Evolutionary conservation across 2,329 filamentous ascomycete genomes (phyloP).

Genomic region (Botryosphaeria agaves): DNA sequence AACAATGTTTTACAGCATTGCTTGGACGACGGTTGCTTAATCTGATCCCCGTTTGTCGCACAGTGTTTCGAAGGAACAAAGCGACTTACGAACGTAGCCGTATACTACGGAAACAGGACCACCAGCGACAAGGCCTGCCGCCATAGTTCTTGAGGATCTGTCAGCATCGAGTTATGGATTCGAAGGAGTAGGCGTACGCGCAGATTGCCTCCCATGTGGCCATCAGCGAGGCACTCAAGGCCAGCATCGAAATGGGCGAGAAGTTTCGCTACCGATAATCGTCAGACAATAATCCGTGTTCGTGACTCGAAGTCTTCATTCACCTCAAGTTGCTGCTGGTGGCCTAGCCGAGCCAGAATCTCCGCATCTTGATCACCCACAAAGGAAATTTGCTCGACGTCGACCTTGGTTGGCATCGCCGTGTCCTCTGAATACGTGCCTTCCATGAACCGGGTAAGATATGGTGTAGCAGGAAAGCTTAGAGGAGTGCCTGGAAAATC

Average conservation of each 20-base stretch:
- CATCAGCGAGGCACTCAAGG: slow-evolving; percentile 12
- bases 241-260: slow-evolving; percentile 10
- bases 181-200: slow-evolving; percentile 1
- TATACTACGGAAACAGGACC: slow-evolving; percentile 18
- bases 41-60: slow-evolving; percentile 15
- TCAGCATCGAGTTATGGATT: slow-evolving; percentile 1
- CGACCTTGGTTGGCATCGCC: no score
- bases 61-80: slow-evolving; percentile 15
- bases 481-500: no score
- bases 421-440: no score
- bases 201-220: slow-evolving; percentile 11
- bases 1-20: no score
- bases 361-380: no score
- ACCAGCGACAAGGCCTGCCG: slow-evolving; percentile 9
- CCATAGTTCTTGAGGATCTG: slow-evolving; percentile 2
- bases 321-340: no score
- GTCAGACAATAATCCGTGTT: no score
- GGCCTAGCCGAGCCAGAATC: no score
- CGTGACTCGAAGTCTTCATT: no score
- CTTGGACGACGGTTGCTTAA: slow-evolving; percentile 22
- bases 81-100: slow-evolving; percentile 15
- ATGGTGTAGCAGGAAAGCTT: no score
- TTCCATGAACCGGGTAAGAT: no score
- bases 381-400: no score
- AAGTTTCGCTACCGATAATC: slow-evolving; percentile 12